Base-by-base conservation (phyloP, 75 land plant genomes). In the Isoetes taiwanensis region DNA sequence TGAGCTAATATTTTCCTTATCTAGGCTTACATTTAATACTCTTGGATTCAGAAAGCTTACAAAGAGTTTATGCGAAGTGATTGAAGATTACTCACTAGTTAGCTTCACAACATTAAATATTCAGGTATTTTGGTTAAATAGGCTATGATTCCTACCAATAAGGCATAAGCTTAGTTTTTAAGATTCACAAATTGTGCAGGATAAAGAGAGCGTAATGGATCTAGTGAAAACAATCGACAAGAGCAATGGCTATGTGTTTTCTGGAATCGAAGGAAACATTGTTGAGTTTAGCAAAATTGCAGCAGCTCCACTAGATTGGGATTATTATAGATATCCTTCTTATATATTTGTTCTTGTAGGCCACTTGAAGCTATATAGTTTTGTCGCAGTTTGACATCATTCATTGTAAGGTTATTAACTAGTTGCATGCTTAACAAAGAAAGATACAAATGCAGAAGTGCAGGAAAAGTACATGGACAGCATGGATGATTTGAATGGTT, bases 291-390 rank as follows among this genome's bases (percentile, higher is more conserved):
- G 80, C 73, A 87, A 93, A 61, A 65, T 93, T 58, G 98, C 96
- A 31, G 88, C 78, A 3, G 76, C 67, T 11, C 75, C 82, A 2
- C 58, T 74, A 41, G 87, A 93, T 55, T 93, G 98, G 98, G 98
- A 93, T 48, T 93, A 93, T 61, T 88, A 87, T 62, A 87, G 96
- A 88, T 87, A 93, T 86, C 97, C 97, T 83, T 78, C 50, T 58
- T 11, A 12, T 9, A 32, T 57, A 40, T 10, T 25, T 8, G 30
- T 55, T 29, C 1, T 9, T 12, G 11, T 17, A 56, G 30, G 56
- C 11, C 28, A 21, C 17, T 14, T 54, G 28, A 34, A 9, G 43
- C 41, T 2, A 31, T 14, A 32, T 35, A n/a, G 30, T 56, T 38
- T 4, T 52, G 16, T 46, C 23, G 23, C 16, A 17, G 50, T 46